Evolutionary conservation across 2,329 filamentous ascomycete genomes (phyloP).

Genomic region (Claviceps sp.): DNA sequence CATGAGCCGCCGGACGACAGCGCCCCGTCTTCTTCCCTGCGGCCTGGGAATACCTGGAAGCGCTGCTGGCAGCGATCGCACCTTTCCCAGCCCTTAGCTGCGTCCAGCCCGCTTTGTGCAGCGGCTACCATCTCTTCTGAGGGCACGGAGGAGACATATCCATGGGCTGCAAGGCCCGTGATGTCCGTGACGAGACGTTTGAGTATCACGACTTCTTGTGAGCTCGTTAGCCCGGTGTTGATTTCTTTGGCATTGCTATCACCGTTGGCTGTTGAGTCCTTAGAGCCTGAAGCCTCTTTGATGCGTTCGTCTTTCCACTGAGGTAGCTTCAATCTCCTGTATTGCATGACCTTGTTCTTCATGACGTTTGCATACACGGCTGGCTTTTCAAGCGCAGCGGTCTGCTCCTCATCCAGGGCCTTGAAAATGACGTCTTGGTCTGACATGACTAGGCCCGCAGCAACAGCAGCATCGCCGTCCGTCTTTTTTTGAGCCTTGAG

Average conservation of each 20-base stretch:
- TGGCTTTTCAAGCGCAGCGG: conserved; percentile 50
- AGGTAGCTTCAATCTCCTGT: conserved; percentile 59
- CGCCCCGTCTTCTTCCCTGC: conserved; percentile 61
- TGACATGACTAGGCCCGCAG: conserved; percentile 37
- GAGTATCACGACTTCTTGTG: conserved; percentile 57
- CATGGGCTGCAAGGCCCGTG: conserved; percentile 47
- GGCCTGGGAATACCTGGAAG: conserved; percentile 85
- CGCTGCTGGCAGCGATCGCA: conserved; percentile 78
- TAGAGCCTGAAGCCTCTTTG: conserved; percentile 12
- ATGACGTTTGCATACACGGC: conserved; percentile 72
- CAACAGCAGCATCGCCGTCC: conserved; percentile 14
- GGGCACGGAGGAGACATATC: conserved; percentile 63
- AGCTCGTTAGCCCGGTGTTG: conserved; percentile 52
- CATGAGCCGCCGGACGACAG: conserved; percentile 68
- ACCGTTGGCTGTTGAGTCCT: conserved; percentile 2
- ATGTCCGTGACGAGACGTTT: conserved; percentile 51
- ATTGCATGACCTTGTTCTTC: conserved; percentile 63
- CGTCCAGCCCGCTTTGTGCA: conserved; percentile 50
- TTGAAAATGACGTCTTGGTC: conserved; percentile 55
- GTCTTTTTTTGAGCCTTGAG: conserved; percentile 37
- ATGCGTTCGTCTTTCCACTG: conserved; percentile 57
- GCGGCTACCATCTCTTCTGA: conserved; percentile 50
- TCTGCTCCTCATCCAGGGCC: conserved; percentile 68
- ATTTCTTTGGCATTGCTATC: conserved; percentile 36
- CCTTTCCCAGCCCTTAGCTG: conserved; percentile 65